Conservation (phyloP, 495 filamentous ascomycete species). For the Penicillium bialowiezense region DNA sequence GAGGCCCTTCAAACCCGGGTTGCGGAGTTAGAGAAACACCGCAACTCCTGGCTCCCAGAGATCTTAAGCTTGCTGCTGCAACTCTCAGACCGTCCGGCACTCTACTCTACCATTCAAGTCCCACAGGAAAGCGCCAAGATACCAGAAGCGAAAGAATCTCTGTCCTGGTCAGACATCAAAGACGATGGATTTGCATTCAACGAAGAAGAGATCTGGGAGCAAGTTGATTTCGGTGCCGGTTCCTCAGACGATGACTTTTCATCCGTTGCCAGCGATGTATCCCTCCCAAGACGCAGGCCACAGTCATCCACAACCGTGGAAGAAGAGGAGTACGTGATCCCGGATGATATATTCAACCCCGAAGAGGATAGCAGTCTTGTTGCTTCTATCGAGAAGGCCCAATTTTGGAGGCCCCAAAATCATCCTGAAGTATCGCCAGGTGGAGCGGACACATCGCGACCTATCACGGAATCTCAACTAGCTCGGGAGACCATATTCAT, state of each 20-base stretch:
- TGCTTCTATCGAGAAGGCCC: conserved; percentile 50
- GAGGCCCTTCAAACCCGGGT: conserved; percentile 67
- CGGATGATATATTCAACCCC: conserved; percentile 35
- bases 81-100: conserved; percentile 76
- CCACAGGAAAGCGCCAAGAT: conserved; percentile 51
- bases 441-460: conserved; percentile 37
- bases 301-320: conserved; percentile 21
- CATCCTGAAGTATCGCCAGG: conserved; percentile 20
- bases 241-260: conserved; percentile 57
- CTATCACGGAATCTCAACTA: conserved; percentile 68
- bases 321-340: conserved; percentile 38
- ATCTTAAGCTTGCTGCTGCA: conserved; percentile 74
- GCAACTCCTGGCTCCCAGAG: conserved; percentile 69
- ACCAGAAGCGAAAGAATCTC: conserved; percentile 37
- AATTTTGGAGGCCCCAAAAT: conserved; percentile 59
- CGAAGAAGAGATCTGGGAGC: conserved; percentile 73
- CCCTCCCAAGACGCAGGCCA: conserved; percentile 20
- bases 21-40: conserved; percentile 50
- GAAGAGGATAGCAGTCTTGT: conserved; percentile 41
- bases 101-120: conserved; percentile 61
- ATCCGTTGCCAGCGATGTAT: conserved; percentile 30
- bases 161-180: conserved; percentile 76
- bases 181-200: conserved; percentile 66
- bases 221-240: conserved; percentile 66
- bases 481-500: conserved; percentile 81